Conservation (phyloP, 2,329 filamentous ascomycete genomes). For the Penicillium italicum region DNA sequence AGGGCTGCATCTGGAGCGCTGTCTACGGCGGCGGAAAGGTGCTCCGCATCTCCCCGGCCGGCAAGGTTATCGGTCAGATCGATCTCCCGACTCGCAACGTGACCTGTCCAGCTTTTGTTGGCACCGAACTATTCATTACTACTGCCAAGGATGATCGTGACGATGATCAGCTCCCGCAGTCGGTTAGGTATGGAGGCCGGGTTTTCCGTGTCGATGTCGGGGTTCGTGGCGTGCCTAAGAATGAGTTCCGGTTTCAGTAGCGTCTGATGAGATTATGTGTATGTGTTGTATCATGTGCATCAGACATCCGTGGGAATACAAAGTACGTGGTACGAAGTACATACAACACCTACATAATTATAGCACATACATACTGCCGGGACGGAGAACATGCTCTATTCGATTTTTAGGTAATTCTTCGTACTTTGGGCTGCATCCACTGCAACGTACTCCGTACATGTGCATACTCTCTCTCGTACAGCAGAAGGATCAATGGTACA, state of each 20-base stretch:
- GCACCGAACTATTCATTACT: conserved; percentile 72
- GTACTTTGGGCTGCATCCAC: background rate
- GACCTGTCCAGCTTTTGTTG: conserved; percentile 78
- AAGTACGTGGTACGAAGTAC: background rate
- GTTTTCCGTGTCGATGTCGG: conserved; percentile 77
- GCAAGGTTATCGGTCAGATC: conserved; percentile 70
- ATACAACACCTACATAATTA: background rate
- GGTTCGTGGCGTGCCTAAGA: conserved; percentile 59
- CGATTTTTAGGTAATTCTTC: background rate
- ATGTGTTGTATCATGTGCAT: background rate
- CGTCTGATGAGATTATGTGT: background rate
- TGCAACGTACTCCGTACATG: background rate
- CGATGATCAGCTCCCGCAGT: conserved; percentile 56
- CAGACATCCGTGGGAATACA: background rate
- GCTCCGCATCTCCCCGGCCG: conserved; percentile 66
- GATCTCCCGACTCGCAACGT: conserved; percentile 72
- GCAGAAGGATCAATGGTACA: conserved; percentile 3
- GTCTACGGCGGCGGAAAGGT: conserved; percentile 77
- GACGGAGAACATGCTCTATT: background rate
- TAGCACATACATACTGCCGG: background rate
- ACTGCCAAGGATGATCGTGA: conserved; percentile 67
- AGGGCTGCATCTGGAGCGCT: conserved; percentile 86
- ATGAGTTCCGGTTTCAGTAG: conserved; percentile 58
- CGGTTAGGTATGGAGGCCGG: conserved; percentile 63
- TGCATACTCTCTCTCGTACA: background rate